Conservation (phyloP, 306 rosid species). For the Gleditsia sinensis region DNA sequence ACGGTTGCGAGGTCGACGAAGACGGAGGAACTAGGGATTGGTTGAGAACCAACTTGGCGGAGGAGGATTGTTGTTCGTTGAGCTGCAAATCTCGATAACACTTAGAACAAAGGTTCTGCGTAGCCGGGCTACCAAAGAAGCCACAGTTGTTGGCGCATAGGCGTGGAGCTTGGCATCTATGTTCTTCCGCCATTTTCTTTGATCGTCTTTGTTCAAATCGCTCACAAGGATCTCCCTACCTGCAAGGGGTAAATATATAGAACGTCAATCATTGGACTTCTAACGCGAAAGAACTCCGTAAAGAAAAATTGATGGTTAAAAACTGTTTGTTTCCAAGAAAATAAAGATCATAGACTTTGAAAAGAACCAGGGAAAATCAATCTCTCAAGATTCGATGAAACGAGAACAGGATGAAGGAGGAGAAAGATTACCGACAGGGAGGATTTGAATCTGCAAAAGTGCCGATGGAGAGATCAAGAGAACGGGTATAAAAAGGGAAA, state of each 20-base stretch:
- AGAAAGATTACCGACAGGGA: not conserved
- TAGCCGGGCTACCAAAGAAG: slow-evolving; percentile 75
- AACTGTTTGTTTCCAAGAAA: not conserved
- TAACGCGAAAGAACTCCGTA: not conserved
- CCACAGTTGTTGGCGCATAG: slow-evolving; percentile 85
- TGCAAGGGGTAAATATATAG: not conserved
- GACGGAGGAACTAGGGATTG: slow-evolving; percentile 50
- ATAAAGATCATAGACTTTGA: no score
- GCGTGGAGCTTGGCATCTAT: slow-evolving; percentile 71
- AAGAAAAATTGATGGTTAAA: not conserved
- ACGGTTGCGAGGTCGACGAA: not conserved
- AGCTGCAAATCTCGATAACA: slow-evolving; percentile 75
- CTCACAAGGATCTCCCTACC: not conserved
- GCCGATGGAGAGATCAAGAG: not conserved
- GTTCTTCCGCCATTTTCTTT: slow-evolving; percentile 78
- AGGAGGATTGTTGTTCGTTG: slow-evolving; percentile 65
- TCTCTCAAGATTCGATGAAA: not conserved
- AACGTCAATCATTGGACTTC: not conserved
- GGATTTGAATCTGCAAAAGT: not conserved
- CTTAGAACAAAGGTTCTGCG: slow-evolving; percentile 68
- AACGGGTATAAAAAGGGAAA: not conserved
- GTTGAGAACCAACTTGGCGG: slow-evolving; percentile 57
- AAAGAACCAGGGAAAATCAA: no score
- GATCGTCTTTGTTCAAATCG: not conserved
- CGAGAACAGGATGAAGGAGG: not conserved